Evolutionary conservation across 768 basidiomycete species (phyloP).

Genomic region (Baorangia bicolor): DNA sequence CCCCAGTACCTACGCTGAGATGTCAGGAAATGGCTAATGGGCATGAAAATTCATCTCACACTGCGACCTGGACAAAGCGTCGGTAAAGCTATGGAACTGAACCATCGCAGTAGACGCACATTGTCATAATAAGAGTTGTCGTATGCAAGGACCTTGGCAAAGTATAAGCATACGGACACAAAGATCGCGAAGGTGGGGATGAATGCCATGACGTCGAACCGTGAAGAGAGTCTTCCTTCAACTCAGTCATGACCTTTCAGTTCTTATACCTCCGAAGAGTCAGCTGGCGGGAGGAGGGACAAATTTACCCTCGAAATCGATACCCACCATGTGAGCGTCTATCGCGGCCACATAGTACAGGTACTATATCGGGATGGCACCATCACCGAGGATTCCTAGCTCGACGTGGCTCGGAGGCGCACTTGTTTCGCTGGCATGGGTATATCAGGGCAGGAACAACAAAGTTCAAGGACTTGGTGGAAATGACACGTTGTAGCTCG

Average conservation of each 20-base stretch:
- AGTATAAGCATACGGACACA: constrained; percentile 2
- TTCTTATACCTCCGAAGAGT: constrained; percentile 19
- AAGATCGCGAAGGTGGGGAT: neutral
- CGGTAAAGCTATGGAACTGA: neutral
- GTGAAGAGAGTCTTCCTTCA: neutral
- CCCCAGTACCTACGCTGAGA: constrained; percentile 59
- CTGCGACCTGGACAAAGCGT: constrained; percentile 44
- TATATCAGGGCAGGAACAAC: constrained; percentile 2
- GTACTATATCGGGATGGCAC: constrained; percentile 13
- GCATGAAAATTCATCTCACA: constrained; percentile 38
- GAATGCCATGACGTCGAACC: constrained; percentile 11
- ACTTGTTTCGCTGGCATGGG: constrained; percentile 10
- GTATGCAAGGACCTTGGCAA: constrained; percentile 39
- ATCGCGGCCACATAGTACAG: constrained; percentile 1
- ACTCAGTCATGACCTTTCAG: neutral
- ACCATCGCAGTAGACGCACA: constrained; percentile 36
- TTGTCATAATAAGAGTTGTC: constrained; percentile 63
- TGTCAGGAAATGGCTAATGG: neutral
- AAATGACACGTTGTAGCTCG: neutral
- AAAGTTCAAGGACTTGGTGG: neutral
- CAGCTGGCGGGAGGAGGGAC: neutral
- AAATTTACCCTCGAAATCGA: neutral
- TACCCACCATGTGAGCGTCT: constrained; percentile 10
- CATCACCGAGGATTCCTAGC: constrained; percentile 5
- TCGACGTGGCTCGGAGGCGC: neutral